phyloP scores from a whole-genome alignment of 1,284 basidiomycete species.

The Irpex sp. region DNA sequence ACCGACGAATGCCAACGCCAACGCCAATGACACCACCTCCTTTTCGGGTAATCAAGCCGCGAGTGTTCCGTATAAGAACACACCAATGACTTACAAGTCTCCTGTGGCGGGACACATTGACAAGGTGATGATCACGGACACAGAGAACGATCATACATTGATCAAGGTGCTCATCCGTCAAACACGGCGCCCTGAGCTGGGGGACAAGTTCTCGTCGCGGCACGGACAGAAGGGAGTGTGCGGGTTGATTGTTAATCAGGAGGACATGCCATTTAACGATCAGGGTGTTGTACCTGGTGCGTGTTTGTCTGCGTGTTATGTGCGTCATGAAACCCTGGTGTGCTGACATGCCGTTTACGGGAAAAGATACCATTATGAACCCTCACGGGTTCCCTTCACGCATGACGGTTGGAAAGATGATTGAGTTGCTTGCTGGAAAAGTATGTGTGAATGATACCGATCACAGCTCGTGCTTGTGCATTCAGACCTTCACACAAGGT shows the following conservation, averaged over 20 bases:
- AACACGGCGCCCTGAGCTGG: constrained; percentile 93
- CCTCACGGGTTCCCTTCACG: constrained; percentile 99
- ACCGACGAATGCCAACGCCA: constrained; percentile 87
- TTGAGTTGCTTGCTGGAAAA: constrained; percentile 96
- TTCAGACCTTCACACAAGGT: background rate
- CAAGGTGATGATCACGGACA: constrained; percentile 97
- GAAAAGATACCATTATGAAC: constrained; percentile 97
- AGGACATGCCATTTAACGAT: constrained; percentile 99
- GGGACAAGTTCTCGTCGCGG: constrained; percentile 97
- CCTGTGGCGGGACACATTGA: constrained; percentile 94
- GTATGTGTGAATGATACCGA: constrained; percentile 32
- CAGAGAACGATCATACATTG: constrained; percentile 92
- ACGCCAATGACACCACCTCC: constrained; percentile 76
- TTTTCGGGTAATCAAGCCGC: constrained; percentile 73
- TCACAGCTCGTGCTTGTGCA: background rate
- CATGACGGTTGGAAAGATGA: constrained; percentile 99
- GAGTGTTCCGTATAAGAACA: constrained; percentile 82
- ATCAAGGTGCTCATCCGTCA: constrained; percentile 99
- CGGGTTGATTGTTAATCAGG: constrained; percentile 96
- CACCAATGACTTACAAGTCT: constrained; percentile 89
- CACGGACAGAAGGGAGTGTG: constrained; percentile 99
- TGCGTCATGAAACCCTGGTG: background rate
- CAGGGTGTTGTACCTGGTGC: constrained; percentile 89
- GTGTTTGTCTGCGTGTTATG: constrained; percentile 17
- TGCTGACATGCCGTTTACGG: constrained; percentile 3